A percentile compares a stretch with the other conserved stretches of the same genome.
phyloP scores from a whole-genome alignment of 78 protist genomes.

The Speleostelium caveatum region DNA sequence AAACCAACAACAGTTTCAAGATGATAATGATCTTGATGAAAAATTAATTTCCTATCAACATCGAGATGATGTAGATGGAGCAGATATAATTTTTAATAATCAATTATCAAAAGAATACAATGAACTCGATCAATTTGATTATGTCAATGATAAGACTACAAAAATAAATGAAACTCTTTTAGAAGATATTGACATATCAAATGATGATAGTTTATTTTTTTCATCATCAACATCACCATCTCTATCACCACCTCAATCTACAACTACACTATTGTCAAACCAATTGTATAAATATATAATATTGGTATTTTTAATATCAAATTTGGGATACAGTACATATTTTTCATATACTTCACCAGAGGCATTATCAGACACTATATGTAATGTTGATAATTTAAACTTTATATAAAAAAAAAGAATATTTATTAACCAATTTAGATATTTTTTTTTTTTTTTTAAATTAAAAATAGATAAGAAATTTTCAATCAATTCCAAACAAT shows the following conservation, averaged over 20 bases:
- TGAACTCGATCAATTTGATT: neutral
- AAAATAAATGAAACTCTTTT: neutral
- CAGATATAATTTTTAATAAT: too few species aligned
- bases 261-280: neutral
- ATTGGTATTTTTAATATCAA: conserved; percentile 56
- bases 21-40: neutral
- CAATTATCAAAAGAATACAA: too few species aligned
- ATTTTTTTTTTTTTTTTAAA: neutral
- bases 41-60: too few species aligned
- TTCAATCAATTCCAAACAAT: conserved; percentile 18
- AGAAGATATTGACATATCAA: neutral
- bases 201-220: neutral
- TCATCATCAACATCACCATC: neutral
- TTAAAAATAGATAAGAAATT: conserved; percentile 10
- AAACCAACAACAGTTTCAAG: neutral
- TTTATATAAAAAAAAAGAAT: neutral
- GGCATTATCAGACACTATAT: conserved; percentile 17
- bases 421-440: too few species aligned
- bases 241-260: neutral
- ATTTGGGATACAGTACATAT: conserved; percentile 58
- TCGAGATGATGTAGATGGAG: too few species aligned
- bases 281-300: neutral
- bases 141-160: neutral
- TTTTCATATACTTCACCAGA: conserved; percentile 72
- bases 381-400: neutral